Base-by-base conservation (phyloP, 805 yeast species). In the Metschnikowia similis region DNA sequence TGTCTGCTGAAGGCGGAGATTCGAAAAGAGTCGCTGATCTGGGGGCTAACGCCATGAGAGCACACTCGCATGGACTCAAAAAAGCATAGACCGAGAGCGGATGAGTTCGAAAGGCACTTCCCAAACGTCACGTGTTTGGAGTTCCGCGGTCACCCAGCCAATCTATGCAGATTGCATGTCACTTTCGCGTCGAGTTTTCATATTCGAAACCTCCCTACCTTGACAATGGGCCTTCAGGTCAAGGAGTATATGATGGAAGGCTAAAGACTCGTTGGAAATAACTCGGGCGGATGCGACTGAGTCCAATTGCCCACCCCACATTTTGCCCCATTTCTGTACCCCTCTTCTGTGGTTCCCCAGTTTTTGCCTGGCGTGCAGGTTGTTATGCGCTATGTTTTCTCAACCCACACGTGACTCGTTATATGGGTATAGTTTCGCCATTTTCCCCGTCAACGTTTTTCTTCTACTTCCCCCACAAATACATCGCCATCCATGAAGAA, bases 401-500 rank as follows among this genome's bases (percentile, higher is more conserved):
- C 27, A 11, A 30, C 35, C 21, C 35, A 16, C 39, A 43, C 46
- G 46, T 37, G 46, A 43, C 46, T 34, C 34, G 27, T 16, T 26
- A 34, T 30, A 11, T 26, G 31, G 14, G 39, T 26, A 13, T 43
- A 26, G 46, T 14, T 16, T 43, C 46, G 39, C 34, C 46, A 41
- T 41, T 41, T 43, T 16, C 46, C 39, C 16, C 14, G 6, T 10
- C n/a, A 7, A 26, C 38, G 10, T 35, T 43, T 42, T 43, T 43
- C 39, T 39, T 42, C 26, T 17, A 34, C 17, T 41, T 14, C 41
- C 41, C 13, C 9, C 6, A 42, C 31, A 16, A 17, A 35, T 43
- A 16, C 10, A 27, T 39, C 29, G 21, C 29, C 35, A 39, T 38
- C 44, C 40, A 56, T 54, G 58, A 79, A 78, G 67, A 84, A 81